Conservation (phyloP, 2,329 filamentous ascomycete genomes). For the Penicillium sp. region DNA sequence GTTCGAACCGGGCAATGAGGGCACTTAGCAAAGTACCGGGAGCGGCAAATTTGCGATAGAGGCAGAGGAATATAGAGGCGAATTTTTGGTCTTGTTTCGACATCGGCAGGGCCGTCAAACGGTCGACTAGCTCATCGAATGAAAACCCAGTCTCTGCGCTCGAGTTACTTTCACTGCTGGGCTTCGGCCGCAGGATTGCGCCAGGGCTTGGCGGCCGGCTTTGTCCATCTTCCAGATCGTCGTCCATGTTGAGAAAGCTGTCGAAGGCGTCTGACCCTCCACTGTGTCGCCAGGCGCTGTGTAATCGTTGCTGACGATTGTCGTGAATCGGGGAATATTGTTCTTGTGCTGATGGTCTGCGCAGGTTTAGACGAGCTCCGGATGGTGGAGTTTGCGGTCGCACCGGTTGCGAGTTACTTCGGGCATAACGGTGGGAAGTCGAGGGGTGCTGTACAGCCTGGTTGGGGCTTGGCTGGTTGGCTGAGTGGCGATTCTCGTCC, state of each 20-base stretch:
- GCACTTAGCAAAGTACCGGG: constrained; percentile 76
- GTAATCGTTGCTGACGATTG: constrained; percentile 36
- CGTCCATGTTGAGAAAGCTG: constrained; percentile 46
- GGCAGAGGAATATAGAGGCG: constrained; percentile 80
- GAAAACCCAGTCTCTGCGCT: constrained; percentile 41
- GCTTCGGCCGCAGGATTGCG: constrained; percentile 32
- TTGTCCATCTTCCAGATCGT: constrained; percentile 39
- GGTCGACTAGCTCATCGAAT: constrained; percentile 76
- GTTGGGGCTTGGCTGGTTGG: constrained; percentile 36
- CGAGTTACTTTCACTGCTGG: constrained; percentile 33
- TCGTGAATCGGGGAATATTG: constrained; percentile 34
- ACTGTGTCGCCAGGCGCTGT: constrained; percentile 42
- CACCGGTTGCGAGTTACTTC: constrained; percentile 51
- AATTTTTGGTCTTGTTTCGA: constrained; percentile 90
- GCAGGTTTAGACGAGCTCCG: constrained; percentile 37
- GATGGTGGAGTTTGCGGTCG: constrained; percentile 50
- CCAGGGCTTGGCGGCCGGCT: constrained; percentile 30
- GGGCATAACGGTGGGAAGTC: constrained; percentile 48
- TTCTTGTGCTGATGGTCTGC: constrained; percentile 31
- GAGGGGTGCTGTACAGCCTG: constrained; percentile 34
- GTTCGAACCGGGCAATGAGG: constrained; percentile 63
- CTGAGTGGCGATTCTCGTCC: constrained; percentile 35
- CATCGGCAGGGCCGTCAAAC: constrained; percentile 78
- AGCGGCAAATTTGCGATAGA: constrained; percentile 91
- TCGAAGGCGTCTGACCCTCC: constrained; percentile 45